Base-by-base conservation (phyloP, 768 basidiomycete species). In the Saitozyma sp. region DNA sequence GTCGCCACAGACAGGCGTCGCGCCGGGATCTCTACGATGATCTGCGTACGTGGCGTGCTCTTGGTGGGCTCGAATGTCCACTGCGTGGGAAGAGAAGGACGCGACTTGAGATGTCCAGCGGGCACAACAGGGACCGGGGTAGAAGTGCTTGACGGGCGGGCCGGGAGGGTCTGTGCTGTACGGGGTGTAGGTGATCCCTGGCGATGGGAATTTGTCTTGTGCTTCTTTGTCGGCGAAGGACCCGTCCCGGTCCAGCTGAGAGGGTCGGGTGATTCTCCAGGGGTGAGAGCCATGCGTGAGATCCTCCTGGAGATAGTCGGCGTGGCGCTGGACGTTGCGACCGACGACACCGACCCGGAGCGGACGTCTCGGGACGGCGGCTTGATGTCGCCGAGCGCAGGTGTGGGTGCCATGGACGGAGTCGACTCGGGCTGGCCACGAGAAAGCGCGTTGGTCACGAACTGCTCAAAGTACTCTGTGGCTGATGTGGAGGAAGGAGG, bases 181-280 rank as follows among this genome's bases (percentile, higher is more conserved):
- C 14, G 51, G 16, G 39, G 19, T 17, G 51, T 54, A 20, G 68
- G 68, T 9, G 64, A 69, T 6, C 41, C 56, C 43, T 63, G 43
- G 39, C 64, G 43, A 9, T 55, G 45, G 13, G 46, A 48, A 39
- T 37, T 19, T 8, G 54, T 40, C 50, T 65, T 67, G 9, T 59
- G 51, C 17, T 56, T 62, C 54, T 75, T 75, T 8, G 68, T 66
- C 6, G 73, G 73, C 6, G 73, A 71, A 43, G 73, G 73, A 29
- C 64, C 62, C 11, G 64, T 55, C 2, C 61, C 29, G 29, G 2
- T 29, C 29, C 29, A 50, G 43, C 59, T 51, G 16, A 69, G 61
- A 5, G 65, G 65, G 63, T 72, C 70, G 51, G 73, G 73, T 8
- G 67, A 70, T 17, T 62, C 61, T 8, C 46, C 51, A 54, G 63